Evolutionary conservation across 768 basidiomycete species (phyloP), one percentile per base, ranked within the genome.

Genomic region (Tricholoma hemisulphureum): DNA sequence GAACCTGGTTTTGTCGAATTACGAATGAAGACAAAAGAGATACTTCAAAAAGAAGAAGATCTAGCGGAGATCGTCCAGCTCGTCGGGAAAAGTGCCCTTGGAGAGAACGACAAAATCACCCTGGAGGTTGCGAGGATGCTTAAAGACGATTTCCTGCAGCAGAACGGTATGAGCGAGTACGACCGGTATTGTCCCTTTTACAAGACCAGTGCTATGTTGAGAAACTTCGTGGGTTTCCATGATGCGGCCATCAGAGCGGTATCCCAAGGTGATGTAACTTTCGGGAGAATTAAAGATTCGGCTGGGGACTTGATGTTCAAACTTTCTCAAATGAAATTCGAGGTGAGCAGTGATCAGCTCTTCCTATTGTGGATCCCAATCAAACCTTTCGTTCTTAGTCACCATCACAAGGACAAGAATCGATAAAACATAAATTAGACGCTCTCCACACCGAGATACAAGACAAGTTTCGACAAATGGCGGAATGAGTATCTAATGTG

Each of bases 261-360:
- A 51, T 82, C 87, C 24, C 85, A 89, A 65, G 86, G 88, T 52
- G 91, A 94, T 65, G 76, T 89, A 58, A 93, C 93, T 18, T 96
- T 94, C 67, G 76, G 86, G 31, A 87, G 86, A 80, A 89, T 98
- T 73, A 91, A 91, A 69, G 95, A 98, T 62, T 79, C 86, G 13
- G 83, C 93, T 4, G 76, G 82, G 51, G 97, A 99, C 67, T 74
- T 97, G 59, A 91, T 95, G 84, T 98, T 89, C 80, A 93, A 95
- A 73, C 85, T 99, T n/a, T 96, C 94, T 46, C 95, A 98, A 74
- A 95, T 96, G 94, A 98, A 98, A 73, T 98, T 97, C 69, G 94
- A 97, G 87, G 94, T 93, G 65, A 50, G 84, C 63, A 28, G 24
- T 50, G 46, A 43, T 45, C 13, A 50, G 31, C 18, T 37, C 53